Conservation (phyloP, 441 rosid genomes). For the Syzygium malaccense region DNA sequence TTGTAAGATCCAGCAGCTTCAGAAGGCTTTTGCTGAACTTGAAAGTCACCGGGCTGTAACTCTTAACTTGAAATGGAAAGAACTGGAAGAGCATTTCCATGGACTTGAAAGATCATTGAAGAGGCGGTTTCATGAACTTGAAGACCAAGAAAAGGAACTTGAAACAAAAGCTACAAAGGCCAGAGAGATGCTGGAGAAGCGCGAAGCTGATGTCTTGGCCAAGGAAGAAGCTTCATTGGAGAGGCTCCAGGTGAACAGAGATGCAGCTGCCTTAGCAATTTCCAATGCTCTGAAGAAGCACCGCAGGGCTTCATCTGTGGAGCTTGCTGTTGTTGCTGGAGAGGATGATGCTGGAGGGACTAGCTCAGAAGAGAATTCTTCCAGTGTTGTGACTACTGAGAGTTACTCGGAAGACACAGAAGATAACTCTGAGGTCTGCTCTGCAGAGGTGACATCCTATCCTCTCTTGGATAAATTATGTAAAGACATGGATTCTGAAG, state of each 20-base stretch:
- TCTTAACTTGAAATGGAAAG: conserved; percentile 93
- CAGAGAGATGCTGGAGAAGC: conserved; percentile 56
- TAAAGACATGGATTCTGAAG: conserved; percentile 74
- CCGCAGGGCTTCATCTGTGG: conserved; percentile 28
- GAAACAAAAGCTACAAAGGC: conserved; percentile 72
- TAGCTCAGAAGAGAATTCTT: conserved; percentile 29
- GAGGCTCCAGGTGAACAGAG: conserved; percentile 85
- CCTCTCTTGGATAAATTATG: conserved; percentile 72
- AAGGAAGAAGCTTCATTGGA: conserved; percentile 68
- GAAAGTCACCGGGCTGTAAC: conserved; percentile 85
- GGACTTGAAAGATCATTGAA: conserved; percentile 97
- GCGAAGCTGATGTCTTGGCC: conserved; percentile 70
- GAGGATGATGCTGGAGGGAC: conserved; percentile 30
- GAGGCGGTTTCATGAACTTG: conserved; percentile 94
- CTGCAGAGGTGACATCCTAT: conserved; percentile 54
- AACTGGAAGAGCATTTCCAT: conserved; percentile 91
- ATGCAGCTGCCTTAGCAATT: conserved; percentile 67
- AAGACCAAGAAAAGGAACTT: conserved; percentile 82
- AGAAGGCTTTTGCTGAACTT: conserved; percentile 97
- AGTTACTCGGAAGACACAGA: conserved; percentile 39
- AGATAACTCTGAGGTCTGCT: conserved; percentile 38
- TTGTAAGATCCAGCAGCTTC: conserved; percentile 93
- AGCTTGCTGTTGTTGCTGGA: conserved; percentile 27
- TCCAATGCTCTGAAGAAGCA: conserved; percentile 56
- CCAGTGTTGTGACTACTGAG: conserved; percentile 34